A percentile compares a stretch with the other conserved stretches of the same genome.
Evolutionary conservation across 352 stramenopile species (phyloP).

Genomic region (Bremia lactucae): DNA sequence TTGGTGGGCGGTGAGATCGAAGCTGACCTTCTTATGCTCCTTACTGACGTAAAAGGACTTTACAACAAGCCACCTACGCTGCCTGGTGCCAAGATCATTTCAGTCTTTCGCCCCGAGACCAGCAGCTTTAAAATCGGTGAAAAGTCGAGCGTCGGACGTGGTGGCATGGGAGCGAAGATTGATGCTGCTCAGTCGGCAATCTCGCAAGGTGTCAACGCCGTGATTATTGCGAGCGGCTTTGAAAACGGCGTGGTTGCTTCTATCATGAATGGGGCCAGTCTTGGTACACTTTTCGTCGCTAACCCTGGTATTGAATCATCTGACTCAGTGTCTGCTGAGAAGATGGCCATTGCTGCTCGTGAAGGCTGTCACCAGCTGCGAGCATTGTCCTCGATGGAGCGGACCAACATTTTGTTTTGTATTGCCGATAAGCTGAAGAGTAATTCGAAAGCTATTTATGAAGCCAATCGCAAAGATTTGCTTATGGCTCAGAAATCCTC

Average conservation of each 20-base stretch:
- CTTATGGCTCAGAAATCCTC: constrained; percentile 55
- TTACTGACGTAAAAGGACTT: constrained; percentile 96
- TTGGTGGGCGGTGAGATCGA: constrained; percentile 85
- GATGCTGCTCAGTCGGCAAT: constrained; percentile 84
- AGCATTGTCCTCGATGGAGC: constrained; percentile 73
- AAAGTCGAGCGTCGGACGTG: constrained; percentile 79
- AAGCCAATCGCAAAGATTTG: constrained; percentile 90
- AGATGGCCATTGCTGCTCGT: constrained; percentile 78
- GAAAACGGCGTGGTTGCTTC: constrained; percentile 89
- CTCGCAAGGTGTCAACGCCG: constrained; percentile 79
- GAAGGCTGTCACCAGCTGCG: constrained; percentile 84
- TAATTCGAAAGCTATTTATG: constrained; percentile 78
- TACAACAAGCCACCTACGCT: constrained; percentile 85
- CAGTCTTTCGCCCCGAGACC: constrained; percentile 50
- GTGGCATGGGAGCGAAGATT: constrained; percentile 94
- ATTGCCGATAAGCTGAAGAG: constrained; percentile 82
- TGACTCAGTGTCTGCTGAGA: constrained; percentile 41
- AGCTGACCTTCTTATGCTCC: constrained; percentile 90
- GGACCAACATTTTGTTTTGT: constrained; percentile 80
- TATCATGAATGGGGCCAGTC: constrained; percentile 74
- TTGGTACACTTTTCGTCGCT: constrained; percentile 78
- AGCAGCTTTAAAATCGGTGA: constrained; percentile 63
- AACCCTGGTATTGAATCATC: constrained; percentile 37
- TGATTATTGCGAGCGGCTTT: constrained; percentile 90
- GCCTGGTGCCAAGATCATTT: constrained; percentile 70